Evolutionary conservation across 1,139 yeast species (phyloP), one percentile per base, ranked within the genome.

Genomic region (Taiozyma sp.): DNA sequence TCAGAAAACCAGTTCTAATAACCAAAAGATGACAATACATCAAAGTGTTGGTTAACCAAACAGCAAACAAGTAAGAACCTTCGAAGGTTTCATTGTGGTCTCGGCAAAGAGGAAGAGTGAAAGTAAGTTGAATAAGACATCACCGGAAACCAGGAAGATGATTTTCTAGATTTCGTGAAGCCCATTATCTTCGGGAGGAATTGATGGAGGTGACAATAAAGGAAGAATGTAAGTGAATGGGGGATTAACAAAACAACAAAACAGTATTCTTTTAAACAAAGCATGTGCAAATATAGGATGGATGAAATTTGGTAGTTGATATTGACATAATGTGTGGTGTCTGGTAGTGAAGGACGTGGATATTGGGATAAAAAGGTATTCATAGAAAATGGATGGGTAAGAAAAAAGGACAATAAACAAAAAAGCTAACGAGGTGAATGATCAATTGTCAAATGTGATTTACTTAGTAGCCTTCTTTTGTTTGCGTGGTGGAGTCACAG

Each of bases 401-500:
- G 22, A 42, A 36, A 23, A 45, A 34, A 29, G 41, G 23, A 30
- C 24, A 24, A 41, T 23, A 23, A 41, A 41, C 43, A 41, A 23
- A 41, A 8, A 41, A 24, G 16, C 41, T 38, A 32, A 32, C 32
- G 40, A 29, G 9, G 22, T 10, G 19, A 46, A 40, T 46, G 29
- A 39, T 39, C 41, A 45, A 45, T 38, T 10, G 14, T 19, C 8
- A 19, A 19, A 24, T 38, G 9, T 9, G 14, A 19, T 22, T 54
- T 73, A 81, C 69, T 81, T 81, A 38, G 76, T 70, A 51, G 79
- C 74, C 70, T 81, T 81, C 71, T 87, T 87, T 66, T 81, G 84
- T 68, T 84, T 84, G 67, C 88, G 81, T 63, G 87, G 89, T 43
- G 89, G 83, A 47, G 86, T 76, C 53, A 80, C 81, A 24, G 83